A percentile compares a stretch with the other conserved stretches of the same genome.
Conservation (phyloP, 2,329 filamentous ascomycete species). For the Pseudopithomyces maydicus region DNA sequence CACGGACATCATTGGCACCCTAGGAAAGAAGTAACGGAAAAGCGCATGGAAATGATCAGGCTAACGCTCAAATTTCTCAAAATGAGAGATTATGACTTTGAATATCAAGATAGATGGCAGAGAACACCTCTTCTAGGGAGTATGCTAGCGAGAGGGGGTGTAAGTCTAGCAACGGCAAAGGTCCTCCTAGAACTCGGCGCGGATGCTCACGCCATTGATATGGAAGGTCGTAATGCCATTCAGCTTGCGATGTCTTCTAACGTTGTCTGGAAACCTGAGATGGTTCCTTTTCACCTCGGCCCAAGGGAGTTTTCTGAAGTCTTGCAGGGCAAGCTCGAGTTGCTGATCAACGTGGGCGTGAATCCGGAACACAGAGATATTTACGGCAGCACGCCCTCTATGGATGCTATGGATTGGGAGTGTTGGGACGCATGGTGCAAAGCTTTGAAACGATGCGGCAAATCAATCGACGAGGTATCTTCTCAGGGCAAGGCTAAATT, state of each 20-base stretch:
- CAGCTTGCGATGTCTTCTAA: neutral
- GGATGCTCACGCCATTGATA: neutral
- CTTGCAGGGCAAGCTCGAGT: neutral
- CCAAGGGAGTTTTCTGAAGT: neutral
- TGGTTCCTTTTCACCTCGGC: neutral
- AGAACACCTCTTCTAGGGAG: neutral
- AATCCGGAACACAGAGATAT: neutral
- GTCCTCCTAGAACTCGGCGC: neutral
- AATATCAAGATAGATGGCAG: neutral
- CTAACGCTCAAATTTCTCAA: neutral
- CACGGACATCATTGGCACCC: neutral
- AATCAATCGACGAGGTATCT: neutral
- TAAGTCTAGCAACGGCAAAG: neutral
- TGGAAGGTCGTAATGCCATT: constrained; percentile 1
- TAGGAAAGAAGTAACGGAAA: neutral
- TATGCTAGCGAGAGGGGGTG: neutral
- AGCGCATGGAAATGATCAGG: neutral
- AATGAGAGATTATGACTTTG: neutral
- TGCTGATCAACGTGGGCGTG: neutral
- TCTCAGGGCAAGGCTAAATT: no score
- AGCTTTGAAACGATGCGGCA: neutral
- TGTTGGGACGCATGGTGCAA: neutral
- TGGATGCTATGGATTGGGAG: neutral
- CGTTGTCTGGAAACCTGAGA: neutral
- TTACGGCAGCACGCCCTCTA: neutral